A percentile compares a stretch with the other conserved stretches of the same genome.
phyloP scores from a whole-genome alignment of 1,284 basidiomycete genomes.

The Leccinum fallax region DNA sequence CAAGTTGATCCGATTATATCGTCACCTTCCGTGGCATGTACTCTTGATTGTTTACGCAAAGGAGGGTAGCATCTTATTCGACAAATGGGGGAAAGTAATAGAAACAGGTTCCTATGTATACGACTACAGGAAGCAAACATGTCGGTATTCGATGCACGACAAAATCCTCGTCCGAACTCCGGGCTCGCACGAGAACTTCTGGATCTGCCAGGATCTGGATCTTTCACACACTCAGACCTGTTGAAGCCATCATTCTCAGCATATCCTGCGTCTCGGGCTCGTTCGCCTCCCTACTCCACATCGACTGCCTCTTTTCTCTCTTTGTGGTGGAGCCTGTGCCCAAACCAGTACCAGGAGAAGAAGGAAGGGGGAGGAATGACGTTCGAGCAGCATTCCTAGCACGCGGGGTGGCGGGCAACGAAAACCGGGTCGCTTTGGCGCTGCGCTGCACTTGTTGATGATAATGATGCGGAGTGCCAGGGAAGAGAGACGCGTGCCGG shows the following conservation, averaged over 20 bases:
- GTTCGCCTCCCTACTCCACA: conserved; percentile 22
- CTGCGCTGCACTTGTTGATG: conserved; percentile 13
- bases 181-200: not conserved
- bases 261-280: conserved; percentile 27
- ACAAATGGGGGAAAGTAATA: not conserved
- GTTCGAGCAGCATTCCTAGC: not conserved
- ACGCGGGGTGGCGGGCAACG: conserved; percentile 11
- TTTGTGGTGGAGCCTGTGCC: not conserved
- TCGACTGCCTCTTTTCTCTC: conserved; percentile 12
- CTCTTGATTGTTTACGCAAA: not conserved
- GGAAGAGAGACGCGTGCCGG: conserved; percentile 13
- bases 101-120: not conserved
- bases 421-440: conserved; percentile 15
- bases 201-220: not conserved
- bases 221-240: not conserved
- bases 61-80: not conserved
- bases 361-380: not conserved
- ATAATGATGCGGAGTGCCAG: not conserved
- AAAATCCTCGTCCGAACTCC: not conserved
- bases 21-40: not conserved
- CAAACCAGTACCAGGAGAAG: not conserved
- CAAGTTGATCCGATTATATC: not conserved
- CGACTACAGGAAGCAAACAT: not conserved
- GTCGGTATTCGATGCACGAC: not conserved
- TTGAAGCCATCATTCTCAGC: conserved; percentile 13